Conservation (phyloP, 1,284 basidiomycete genomes). For the Cryptococcus sp. region DNA sequence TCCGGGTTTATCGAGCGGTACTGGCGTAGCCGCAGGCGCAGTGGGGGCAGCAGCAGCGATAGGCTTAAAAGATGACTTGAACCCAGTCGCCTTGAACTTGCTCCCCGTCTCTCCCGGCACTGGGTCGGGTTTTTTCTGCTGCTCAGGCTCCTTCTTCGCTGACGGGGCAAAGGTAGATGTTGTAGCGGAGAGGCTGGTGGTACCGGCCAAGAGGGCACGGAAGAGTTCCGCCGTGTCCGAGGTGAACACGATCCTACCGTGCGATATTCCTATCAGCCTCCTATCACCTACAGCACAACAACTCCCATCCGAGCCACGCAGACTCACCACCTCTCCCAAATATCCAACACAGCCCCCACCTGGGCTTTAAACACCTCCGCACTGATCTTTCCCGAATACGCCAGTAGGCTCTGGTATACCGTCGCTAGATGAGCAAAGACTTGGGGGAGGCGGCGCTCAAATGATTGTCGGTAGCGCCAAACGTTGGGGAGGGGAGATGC, state of each 20-base stretch:
- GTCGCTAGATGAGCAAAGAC: conserved; percentile 92
- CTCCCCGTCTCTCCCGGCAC: conserved; percentile 24
- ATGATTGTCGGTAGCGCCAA: conserved; percentile 90
- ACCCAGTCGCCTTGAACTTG: conserved; percentile 74
- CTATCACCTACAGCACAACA: not conserved
- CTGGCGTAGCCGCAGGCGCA: conserved; percentile 4
- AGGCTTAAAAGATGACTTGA: conserved; percentile 49
- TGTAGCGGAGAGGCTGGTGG: conserved; percentile 27
- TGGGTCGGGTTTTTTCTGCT: conserved; percentile 2
- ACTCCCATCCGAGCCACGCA: not conserved
- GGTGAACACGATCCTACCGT: conserved; percentile 75
- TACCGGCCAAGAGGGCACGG: conserved; percentile 67
- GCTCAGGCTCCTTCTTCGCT: conserved; percentile 3
- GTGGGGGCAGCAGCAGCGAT: conserved; percentile 30
- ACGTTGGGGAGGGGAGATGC: conserved; percentile 52
- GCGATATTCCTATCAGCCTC: too few relatives aligned
- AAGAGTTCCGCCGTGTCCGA: conserved; percentile 73
- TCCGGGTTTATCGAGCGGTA: conserved; percentile 28
- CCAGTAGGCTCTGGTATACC: conserved; percentile 77
- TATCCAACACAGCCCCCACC: conserved; percentile 75
- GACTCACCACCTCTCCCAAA: conserved; percentile 84
- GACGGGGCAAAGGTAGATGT: not conserved
- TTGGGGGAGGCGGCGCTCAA: conserved; percentile 77
- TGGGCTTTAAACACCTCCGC: conserved; percentile 91
- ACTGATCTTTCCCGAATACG: conserved; percentile 75